Percentiles rank a stretch among this genome's conserved stretches.
phyloP scores from a whole-genome alignment of 805 yeast genomes.

The Wickerhamomyces subpelliculosus region DNA sequence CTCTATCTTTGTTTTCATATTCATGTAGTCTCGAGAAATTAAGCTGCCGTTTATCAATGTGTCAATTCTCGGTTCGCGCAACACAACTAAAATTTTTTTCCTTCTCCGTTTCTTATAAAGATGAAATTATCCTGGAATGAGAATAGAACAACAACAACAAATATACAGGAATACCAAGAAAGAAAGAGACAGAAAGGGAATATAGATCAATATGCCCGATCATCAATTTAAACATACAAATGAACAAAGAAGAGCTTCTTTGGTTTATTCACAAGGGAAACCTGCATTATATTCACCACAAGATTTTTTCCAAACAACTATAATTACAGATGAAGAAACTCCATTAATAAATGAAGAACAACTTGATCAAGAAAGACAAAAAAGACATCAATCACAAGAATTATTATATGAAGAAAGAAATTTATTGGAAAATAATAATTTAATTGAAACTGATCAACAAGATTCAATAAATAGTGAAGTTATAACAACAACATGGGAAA shows the following conservation, averaged over 20 bases:
- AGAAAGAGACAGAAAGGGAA: too few relatives aligned
- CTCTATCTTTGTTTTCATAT: too few relatives aligned
- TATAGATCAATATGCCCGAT: background rate
- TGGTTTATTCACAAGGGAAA: conserved; percentile 9
- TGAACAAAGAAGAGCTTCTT: conserved; percentile 14
- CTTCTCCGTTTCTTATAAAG: too few relatives aligned
- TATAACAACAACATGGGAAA: conserved; percentile 19
- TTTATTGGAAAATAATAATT: conserved; percentile 14
- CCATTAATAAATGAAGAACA: background rate
- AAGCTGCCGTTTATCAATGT: conserved; percentile 1
- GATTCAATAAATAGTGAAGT: background rate
- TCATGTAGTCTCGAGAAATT: too few relatives aligned
- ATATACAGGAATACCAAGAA: too few relatives aligned
- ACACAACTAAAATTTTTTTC: background rate
- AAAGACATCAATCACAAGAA: conserved; percentile 2
- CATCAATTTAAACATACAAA: conserved; percentile 20
- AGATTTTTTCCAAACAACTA: background rate
- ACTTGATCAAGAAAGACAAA: background rate
- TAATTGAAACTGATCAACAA: conserved; percentile 8
- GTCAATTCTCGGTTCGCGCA: background rate
- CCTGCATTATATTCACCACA: conserved; percentile 15
- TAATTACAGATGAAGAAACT: background rate
- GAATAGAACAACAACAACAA: too few relatives aligned
- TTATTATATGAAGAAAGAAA: conserved; percentile 17
- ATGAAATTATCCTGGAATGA: too few relatives aligned